Percentiles rank a stretch among this genome's conserved stretches.
phyloP scores from a whole-genome alignment of 129 eudicot genomes.

The Flaveria sonorensis region DNA sequence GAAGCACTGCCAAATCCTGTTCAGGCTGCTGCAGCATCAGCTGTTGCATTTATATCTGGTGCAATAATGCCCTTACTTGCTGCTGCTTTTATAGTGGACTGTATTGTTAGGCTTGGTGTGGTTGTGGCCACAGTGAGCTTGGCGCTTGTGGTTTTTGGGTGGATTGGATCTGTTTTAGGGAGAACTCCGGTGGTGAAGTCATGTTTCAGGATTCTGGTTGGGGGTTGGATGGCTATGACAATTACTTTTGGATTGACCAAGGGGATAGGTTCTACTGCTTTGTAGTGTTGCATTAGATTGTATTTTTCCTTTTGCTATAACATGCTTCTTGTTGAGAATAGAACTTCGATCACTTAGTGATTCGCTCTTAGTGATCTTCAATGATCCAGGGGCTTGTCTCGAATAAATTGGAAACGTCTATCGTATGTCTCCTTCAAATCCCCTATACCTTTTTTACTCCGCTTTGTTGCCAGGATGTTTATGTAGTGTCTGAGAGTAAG shows the following conservation, averaged over 20 bases:
- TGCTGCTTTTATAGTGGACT: slow-evolving; percentile 37
- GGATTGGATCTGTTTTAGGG: slow-evolving; percentile 40
- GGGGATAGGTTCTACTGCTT: slow-evolving; percentile 36
- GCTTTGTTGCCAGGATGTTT: background rate
- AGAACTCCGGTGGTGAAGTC: slow-evolving; percentile 32
- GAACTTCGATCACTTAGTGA: background rate
- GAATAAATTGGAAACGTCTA: slow-evolving; percentile 6
- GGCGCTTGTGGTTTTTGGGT: slow-evolving; percentile 38
- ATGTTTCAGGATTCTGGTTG: slow-evolving; percentile 32
- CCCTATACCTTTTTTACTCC: background rate
- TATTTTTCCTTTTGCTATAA: background rate
- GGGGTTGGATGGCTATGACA: slow-evolving; percentile 47
- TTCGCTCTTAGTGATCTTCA: slow-evolving; percentile 3
- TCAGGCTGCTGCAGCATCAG: slow-evolving; percentile 45
- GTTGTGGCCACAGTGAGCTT: slow-evolving; percentile 36
- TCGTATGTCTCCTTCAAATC: background rate
- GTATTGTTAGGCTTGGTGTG: slow-evolving; percentile 37
- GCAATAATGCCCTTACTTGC: slow-evolving; percentile 41
- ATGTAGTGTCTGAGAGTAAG: background rate
- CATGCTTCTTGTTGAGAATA: too few species aligned
- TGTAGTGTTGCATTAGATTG: slow-evolving; percentile 18
- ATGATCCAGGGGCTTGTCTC: slow-evolving; percentile 13
- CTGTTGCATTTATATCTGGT: slow-evolving; percentile 42
- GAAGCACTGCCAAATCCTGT: slow-evolving; percentile 39
- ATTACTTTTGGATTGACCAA: slow-evolving; percentile 40